A percentile compares a stretch with the other conserved stretches of the same genome.
phyloP scores from a whole-genome alignment of 192 early-diverging fungal genomes.

The Rhizoclosmatium globosum region DNA sequence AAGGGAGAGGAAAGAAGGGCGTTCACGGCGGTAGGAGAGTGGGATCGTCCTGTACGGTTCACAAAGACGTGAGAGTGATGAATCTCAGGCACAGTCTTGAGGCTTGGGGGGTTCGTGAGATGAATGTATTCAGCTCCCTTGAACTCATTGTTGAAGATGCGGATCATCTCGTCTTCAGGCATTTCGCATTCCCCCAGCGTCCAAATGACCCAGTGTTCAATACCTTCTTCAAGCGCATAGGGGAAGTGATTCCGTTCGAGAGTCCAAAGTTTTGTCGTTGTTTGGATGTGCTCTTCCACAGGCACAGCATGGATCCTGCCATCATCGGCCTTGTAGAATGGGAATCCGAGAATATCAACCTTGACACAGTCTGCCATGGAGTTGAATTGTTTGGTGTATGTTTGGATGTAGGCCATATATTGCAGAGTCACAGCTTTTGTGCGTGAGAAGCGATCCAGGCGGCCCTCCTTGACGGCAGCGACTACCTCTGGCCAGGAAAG shows the following conservation, averaged over 20 bases:
- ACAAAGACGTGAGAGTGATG: constrained; percentile 14
- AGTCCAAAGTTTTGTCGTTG: not conserved
- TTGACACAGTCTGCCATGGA: constrained; percentile 15
- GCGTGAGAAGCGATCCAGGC: not conserved
- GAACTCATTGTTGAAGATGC: not conserved
- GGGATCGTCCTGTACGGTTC: not conserved
- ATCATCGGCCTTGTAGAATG: not conserved
- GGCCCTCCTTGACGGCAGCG: not conserved
- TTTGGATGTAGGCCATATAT: not conserved
- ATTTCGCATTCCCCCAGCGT: constrained; percentile 7
- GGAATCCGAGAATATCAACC: constrained; percentile 15
- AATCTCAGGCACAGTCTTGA: constrained; percentile 19
- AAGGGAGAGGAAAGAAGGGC: too few species aligned
- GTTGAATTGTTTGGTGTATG: not conserved
- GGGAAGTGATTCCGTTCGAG: constrained; percentile 13
- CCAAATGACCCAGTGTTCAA: constrained; percentile 21
- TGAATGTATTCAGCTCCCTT: not conserved
- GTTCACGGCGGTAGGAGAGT: too few species aligned
- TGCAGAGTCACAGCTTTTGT: not conserved
- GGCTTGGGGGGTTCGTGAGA: constrained; percentile 13
- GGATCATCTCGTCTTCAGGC: not conserved
- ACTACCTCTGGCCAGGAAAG: not conserved
- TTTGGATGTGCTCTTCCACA: not conserved
- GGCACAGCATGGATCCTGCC: not conserved
- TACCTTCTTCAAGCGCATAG: constrained; percentile 43